Base-by-base conservation (phyloP, 495 filamentous ascomycete genomes). In the Pseudotulostoma volvatum region DNA sequence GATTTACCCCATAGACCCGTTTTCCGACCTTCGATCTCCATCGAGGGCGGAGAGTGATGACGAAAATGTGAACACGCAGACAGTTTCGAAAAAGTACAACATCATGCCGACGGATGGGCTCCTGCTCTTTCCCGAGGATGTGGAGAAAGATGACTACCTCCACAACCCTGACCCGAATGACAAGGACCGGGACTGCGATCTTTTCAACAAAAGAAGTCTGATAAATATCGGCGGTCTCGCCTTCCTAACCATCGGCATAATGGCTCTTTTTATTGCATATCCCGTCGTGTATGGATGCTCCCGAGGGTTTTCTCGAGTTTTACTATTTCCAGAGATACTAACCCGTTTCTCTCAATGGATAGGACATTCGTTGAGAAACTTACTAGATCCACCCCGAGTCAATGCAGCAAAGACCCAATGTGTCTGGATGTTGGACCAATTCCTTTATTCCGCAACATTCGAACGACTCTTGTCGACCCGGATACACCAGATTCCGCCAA, bases 11-110 rank as follows among this genome's bases (percentile, higher is more conserved):
- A 50, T 44, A 36, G 58, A 56, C 43, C 59, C 52, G 3, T 68
- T 66, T 33, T 61, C 55, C 11, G 77, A 81, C 39, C 76, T 73
- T 15, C 64, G 71, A 48, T 61, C 70, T 1, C 70, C 71, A 9
- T 81, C 76, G 32, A 59, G 70, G 41, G 68, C 69, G 4, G 73
- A 65, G 0, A 79, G 76, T 44, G 75, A 81, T 31, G 76, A 79
- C 15, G 67, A 77, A 19, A 61, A 73, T 45, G 55, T 84, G 19
- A 83, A 81, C 47, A 84, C 77, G 3, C 79, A 84, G 54, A 83
- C 80, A 3, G 81, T 84, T 1, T 75, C 76, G 9, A 77, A 82
- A 44, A 84, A 84, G 49, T 84, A 77, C 48, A 82, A 80, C 47
- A 84, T 84, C 36, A 67, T 75, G 55, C 80, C 80, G 2, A 79